phyloP scores from a whole-genome alignment of 1,284 basidiomycete species.

The Cystobasidium sp. region DNA sequence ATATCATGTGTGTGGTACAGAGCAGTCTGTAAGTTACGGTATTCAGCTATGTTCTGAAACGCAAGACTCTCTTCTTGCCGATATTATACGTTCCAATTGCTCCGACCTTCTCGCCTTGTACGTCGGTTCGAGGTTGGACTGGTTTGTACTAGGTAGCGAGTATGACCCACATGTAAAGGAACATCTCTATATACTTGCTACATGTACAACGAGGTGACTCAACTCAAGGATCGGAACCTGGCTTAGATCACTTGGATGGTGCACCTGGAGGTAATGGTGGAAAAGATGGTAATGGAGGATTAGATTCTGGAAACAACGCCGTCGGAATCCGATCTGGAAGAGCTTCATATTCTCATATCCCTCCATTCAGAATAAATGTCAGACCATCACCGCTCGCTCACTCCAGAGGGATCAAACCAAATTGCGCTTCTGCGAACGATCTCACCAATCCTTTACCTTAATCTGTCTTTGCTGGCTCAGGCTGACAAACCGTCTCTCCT shows the following conservation, averaged over 20 bases:
- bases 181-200: too few species aligned
- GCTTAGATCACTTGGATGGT: conserved; percentile 55
- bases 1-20: too few species aligned
- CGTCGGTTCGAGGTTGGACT: too few species aligned
- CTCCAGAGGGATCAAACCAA: conserved; percentile 85
- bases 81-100: too few species aligned
- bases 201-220: too few species aligned
- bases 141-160: too few species aligned
- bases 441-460: conserved; percentile 89
- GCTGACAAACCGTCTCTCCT: conserved; percentile 81
- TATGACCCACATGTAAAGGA: too few species aligned
- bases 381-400: conserved; percentile 65
- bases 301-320: conserved; percentile 47
- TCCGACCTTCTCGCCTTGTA: too few species aligned
- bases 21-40: too few species aligned
- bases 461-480: conserved; percentile 83
- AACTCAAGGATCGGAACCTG: conserved; percentile 57
- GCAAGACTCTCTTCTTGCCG: too few species aligned
- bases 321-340: conserved; percentile 50
- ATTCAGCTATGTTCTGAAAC: too few species aligned
- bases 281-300: conserved; percentile 50
- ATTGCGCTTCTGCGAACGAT: conserved; percentile 89
- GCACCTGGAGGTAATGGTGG: conserved; percentile 52
- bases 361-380: conserved; percentile 73
- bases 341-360: conserved; percentile 62